Conservation (phyloP, 2,329 filamentous ascomycete species). For the Hymenoscyphus linearis region DNA sequence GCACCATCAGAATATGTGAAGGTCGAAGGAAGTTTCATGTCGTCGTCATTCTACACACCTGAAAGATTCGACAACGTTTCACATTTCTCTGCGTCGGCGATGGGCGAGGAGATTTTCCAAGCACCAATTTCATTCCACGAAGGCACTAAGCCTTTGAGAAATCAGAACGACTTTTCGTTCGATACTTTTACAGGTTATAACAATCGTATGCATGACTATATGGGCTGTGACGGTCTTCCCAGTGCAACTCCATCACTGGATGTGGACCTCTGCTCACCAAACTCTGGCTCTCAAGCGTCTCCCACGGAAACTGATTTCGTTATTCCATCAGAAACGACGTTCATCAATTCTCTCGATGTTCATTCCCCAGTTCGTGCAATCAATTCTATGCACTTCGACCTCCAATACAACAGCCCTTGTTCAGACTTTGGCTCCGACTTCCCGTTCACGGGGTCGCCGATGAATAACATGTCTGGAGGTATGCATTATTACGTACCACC, state of each 20-base stretch:
- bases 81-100: conserved; percentile 14
- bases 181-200: conserved; percentile 8
- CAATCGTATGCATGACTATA: background rate
- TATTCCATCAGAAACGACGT: conserved; percentile 25
- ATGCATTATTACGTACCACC: conserved; percentile 6
- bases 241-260: conserved; percentile 16
- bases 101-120: conserved; percentile 16
- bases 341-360: conserved; percentile 18
- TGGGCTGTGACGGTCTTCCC: conserved; percentile 9
- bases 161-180: conserved; percentile 9
- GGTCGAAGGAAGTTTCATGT: conserved; percentile 15
- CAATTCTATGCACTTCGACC: conserved; percentile 14
- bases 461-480: background rate
- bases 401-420: conserved; percentile 8
- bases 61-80: conserved; percentile 5
- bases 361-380: conserved; percentile 14
- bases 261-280: conserved; percentile 19
- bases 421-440: conserved; percentile 10
- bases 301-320: conserved; percentile 21
- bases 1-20: conserved; percentile 11
- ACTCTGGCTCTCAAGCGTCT: conserved; percentile 15
- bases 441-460: conserved; percentile 1
- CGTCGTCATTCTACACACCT: conserved; percentile 11
- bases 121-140: conserved; percentile 12
- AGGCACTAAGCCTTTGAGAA: conserved; percentile 6